phyloP scores from a whole-genome alignment of 306 rosid species.

The Oxytropis ochrocephala region DNA sequence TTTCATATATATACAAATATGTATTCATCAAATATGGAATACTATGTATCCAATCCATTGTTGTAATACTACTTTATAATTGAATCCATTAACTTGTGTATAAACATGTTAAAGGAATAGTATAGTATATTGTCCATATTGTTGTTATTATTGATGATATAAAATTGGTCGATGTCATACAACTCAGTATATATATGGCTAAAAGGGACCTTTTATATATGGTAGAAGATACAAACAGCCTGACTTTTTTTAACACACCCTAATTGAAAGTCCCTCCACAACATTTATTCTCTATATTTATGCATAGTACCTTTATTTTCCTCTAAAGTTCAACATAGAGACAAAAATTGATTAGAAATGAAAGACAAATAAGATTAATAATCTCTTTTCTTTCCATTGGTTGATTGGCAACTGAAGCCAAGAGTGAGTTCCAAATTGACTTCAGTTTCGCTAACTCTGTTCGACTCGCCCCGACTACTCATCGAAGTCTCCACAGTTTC shows the following conservation, averaged over 20 bases:
- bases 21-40: no score
- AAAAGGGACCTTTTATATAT: not conserved
- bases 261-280: not conserved
- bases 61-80: no score
- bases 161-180: not conserved
- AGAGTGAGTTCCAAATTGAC: constrained; percentile 39
- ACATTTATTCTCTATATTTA: not conserved
- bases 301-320: not conserved
- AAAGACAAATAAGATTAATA: not conserved
- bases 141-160: not conserved
- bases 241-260: not conserved
- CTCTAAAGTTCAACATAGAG: not conserved
- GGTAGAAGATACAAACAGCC: not conserved
- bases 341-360: not conserved
- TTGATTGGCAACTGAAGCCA: constrained; percentile 9
- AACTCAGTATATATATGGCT: not conserved
- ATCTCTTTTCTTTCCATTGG: no score
- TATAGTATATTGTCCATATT: no score
- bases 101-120: no score
- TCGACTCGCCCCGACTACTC: not conserved
- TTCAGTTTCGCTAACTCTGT: not conserved
- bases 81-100: no score
- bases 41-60: no score
- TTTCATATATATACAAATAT: no score
- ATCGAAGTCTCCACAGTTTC: constrained; percentile 18